Conservation (phyloP, 768 basidiomycete genomes). For the Psilocybe cubensis region DNA sequence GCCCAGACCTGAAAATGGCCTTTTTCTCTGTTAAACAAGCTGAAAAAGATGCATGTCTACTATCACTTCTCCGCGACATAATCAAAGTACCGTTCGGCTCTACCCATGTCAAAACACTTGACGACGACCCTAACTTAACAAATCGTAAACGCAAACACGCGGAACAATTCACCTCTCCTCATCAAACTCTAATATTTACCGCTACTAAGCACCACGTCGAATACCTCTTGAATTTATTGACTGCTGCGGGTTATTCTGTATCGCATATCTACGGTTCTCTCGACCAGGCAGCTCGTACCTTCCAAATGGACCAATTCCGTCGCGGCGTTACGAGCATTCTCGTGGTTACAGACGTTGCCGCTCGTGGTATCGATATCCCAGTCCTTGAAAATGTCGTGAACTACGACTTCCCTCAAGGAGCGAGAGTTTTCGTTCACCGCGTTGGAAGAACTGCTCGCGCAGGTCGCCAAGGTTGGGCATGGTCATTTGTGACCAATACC, state of each 20-base stretch:
- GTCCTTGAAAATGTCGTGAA: slow-evolving; percentile 96
- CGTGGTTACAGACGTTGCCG: slow-evolving; percentile 98
- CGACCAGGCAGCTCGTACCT: slow-evolving; percentile 87
- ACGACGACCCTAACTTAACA: slow-evolving; percentile 36
- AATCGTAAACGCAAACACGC: slow-evolving; percentile 57
- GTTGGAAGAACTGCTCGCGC: slow-evolving; percentile 97
- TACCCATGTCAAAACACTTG: slow-evolving; percentile 31
- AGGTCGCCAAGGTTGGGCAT: slow-evolving; percentile 94
- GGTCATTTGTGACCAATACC: slow-evolving; percentile 85
- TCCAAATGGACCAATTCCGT: slow-evolving; percentile 92
- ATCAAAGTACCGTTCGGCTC: slow-evolving; percentile 75
- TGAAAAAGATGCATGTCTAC: slow-evolving; percentile 92
- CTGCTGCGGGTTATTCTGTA: slow-evolving; percentile 81
- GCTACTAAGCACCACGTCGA: slow-evolving; percentile 99
- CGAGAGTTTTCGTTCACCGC: slow-evolving; percentile 93
- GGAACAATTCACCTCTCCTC: slow-evolving; percentile 62
- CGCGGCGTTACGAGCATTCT: slow-evolving; percentile 78
- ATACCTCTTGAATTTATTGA: slow-evolving; percentile 81
- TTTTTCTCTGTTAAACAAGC: slow-evolving; percentile 92
- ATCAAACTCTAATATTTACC: slow-evolving; percentile 93
- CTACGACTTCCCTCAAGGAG: slow-evolving; percentile 96
- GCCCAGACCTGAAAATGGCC: slow-evolving; percentile 89
- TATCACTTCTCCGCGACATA: slow-evolving; percentile 83
- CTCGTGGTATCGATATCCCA: slow-evolving; percentile 97
- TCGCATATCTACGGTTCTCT: slow-evolving; percentile 97